Percentiles rank a stretch among this genome's conserved stretches.
These are phyloP conservation scores for Pyracantha coccinea DNA, from an alignment of 331 rosid species.

Conservation along the genomic window DNA sequence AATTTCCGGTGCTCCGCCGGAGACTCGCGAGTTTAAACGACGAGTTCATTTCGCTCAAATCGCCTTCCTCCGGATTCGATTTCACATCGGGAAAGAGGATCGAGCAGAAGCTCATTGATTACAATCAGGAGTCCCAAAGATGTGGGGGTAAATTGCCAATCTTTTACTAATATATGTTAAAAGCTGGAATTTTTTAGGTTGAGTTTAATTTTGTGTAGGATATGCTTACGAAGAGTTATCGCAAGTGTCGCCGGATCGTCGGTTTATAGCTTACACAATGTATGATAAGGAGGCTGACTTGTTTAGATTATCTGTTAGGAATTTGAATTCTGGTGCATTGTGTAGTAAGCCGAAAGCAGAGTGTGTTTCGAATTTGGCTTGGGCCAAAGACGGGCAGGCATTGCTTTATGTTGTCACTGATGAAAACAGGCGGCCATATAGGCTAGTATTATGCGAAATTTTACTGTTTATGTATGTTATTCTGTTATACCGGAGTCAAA, in stretches of 20 bases:
- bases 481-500: neutral
- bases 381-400: slow-evolving; percentile 85
- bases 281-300: slow-evolving; percentile 81
- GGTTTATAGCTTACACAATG: slow-evolving; percentile 82
- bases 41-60: slow-evolving; percentile 63
- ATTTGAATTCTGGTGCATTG: slow-evolving; percentile 83
- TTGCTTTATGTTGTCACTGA: slow-evolving; percentile 86
- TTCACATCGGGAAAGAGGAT: slow-evolving; percentile 75
- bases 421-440: slow-evolving; percentile 65
- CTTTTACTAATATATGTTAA: neutral
- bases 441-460: slow-evolving; percentile 32
- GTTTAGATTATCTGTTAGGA: slow-evolving; percentile 76
- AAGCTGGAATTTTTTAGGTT: neutral
- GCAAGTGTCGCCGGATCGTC: slow-evolving; percentile 76
- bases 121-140: slow-evolving; percentile 80
- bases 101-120: slow-evolving; percentile 90
- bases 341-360: slow-evolving; percentile 86
- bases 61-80: slow-evolving; percentile 85
- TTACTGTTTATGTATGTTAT: neutral
- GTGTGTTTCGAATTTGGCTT: slow-evolving; percentile 76
- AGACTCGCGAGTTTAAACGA: slow-evolving; percentile 75
- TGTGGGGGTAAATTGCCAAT: slow-evolving; percentile 50
- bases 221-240: slow-evolving; percentile 91
- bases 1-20: slow-evolving; percentile 64
- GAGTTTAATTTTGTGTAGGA: slow-evolving; percentile 33